These are phyloP conservation scores for Colletotrichum sp. DNA, from an alignment of 2,329 filamentous ascomycete genomes.

Conservation along the genomic window DNA sequence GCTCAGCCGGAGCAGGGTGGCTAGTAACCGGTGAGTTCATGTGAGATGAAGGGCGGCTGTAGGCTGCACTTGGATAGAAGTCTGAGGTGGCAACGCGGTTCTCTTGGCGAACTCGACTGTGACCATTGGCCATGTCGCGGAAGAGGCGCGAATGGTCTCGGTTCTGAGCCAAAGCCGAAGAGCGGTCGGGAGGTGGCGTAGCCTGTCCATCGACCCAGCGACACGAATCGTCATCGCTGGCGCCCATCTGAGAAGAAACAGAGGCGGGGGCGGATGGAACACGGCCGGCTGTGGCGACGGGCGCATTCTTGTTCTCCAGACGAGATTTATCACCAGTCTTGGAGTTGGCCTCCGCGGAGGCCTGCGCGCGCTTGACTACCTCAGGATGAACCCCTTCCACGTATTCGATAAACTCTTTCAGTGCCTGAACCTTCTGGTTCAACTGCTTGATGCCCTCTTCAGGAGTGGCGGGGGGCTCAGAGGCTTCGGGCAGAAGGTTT, in stretches of 20 bases:
- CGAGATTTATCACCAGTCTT: neutral
- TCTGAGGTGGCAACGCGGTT: neutral
- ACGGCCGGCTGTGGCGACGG: neutral
- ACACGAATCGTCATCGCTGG: constrained; percentile 12
- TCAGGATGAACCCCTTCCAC: constrained; percentile 16
- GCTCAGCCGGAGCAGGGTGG: constrained; percentile 1
- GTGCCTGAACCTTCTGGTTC: constrained; percentile 3
- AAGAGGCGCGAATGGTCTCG: constrained; percentile 18
- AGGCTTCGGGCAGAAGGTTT: neutral
- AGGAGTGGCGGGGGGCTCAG: neutral
- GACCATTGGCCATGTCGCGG: constrained; percentile 1
- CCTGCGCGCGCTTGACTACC: constrained; percentile 6
- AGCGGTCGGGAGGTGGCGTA: constrained; percentile 11
- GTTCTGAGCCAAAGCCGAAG: constrained; percentile 7
- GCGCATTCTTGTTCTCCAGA: neutral
- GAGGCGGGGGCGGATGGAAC: constrained; percentile 12
- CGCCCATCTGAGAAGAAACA: constrained; percentile 6
- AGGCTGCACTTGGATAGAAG: constrained; percentile 8
- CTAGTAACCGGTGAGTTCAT: constrained; percentile 8
- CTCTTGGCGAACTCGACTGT: neutral
- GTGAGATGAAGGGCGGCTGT: constrained; percentile 11
- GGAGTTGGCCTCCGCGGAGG: neutral
- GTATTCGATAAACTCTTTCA: constrained; percentile 19
- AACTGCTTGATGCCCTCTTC: neutral
- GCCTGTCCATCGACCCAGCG: constrained; percentile 17